These are phyloP conservation scores for Medicago truncatula DNA, from an alignment of 306 rosid species.

Conservation along the genomic window MtrunA17r5.0-ANR NC_053049.1:48063001-48063500, in stretches of 20 bases:
- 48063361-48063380: not conserved
- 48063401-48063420: not conserved
- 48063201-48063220: not conserved
- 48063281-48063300: not conserved
- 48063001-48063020: too few relatives aligned
- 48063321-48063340: not conserved
- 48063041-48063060: too few relatives aligned
- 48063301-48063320: not conserved
- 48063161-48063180: slow-evolving; percentile 9
- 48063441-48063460: not conserved
- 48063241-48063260: slow-evolving; percentile 14
- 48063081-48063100: not conserved
- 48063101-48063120: slow-evolving; percentile 15
- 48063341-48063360: not conserved
- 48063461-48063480: not conserved
- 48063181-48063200: not conserved
- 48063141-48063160: not conserved
- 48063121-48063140: slow-evolving; percentile 6
- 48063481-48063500: not conserved
- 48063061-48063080: too few relatives aligned
- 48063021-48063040: too few relatives aligned
- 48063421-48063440: not conserved
- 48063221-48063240: not conserved
- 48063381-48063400: not conserved
- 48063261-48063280: slow-evolving; percentile 4